phyloP scores from a whole-genome alignment of 257 asterid species.

The Ehretia macrophylla region DNA sequence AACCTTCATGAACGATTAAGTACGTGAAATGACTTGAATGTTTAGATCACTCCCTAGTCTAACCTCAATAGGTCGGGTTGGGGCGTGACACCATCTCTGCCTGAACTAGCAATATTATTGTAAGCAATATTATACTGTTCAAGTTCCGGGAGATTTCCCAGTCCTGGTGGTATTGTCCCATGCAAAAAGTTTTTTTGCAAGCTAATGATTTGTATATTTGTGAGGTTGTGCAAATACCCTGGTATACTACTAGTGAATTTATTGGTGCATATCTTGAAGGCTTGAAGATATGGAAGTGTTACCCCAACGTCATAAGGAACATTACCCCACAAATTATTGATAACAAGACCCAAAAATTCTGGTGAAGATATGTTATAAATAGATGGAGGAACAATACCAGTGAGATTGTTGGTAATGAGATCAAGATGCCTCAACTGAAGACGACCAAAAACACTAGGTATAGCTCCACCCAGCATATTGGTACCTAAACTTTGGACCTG shows the following conservation, averaged over 20 bases:
- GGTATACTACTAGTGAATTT: slow-evolving; percentile 57
- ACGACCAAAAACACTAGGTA: too few species aligned
- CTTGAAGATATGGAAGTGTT: slow-evolving; percentile 19
- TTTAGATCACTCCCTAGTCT: too few species aligned
- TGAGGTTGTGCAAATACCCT: slow-evolving; percentile 53
- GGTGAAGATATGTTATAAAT: slow-evolving; percentile 20
- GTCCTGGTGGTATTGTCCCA: slow-evolving; percentile 59
- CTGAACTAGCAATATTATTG: slow-evolving; percentile 39
- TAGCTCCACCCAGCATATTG: too few species aligned
- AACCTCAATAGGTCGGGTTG: too few species aligned
- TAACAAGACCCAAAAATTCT: slow-evolving; percentile 3
- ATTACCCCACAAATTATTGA: slow-evolving; percentile 18
- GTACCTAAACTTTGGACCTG: too few species aligned
- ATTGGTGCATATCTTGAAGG: slow-evolving; percentile 33
- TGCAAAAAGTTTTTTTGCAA: slow-evolving; percentile 47
- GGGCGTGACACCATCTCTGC: slow-evolving; percentile 31
- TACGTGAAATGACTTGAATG: too few species aligned
- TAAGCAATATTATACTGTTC: slow-evolving; percentile 46
- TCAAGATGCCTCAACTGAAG: too few species aligned
- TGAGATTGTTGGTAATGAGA: too few species aligned
- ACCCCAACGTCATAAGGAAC: slow-evolving; percentile 19
- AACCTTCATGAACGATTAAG: too few species aligned
- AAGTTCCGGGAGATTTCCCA: slow-evolving; percentile 50
- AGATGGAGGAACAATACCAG: too few species aligned
- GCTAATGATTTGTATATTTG: slow-evolving; percentile 44